Evolutionary conservation across 176 grass and related monocot genomes (phyloP), one percentile per base, ranked within the genome.

Genomic region (Paspalum vaginatum): DNA sequence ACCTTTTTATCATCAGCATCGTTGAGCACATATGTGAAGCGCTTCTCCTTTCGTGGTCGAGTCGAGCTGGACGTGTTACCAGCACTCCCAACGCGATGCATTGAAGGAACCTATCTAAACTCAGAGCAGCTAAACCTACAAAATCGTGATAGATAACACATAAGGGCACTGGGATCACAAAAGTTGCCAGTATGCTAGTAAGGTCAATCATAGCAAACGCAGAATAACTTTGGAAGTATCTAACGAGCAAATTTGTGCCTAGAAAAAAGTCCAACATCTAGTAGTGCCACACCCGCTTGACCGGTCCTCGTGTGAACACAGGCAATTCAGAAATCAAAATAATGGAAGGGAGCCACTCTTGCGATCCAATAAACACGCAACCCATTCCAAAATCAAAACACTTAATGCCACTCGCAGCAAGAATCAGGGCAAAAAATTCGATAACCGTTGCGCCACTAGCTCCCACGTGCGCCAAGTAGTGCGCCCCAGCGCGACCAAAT

Each of bases 41-140:
- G 90, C 72, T 99, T 99, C 87, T 99, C 96, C 88, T 89, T 99
- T 79, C 92, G 85, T 14, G 96, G 96, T 58, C 96, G 90, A 87
- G 81, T 91, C 75, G 96, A 99, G 86, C 67, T 64, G 0, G 84
- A 43, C 9, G 90, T 86, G 42, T 93, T 95, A 85, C 90, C 85
- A 62, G 88, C 90, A 91, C 96, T 99, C 32, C 86, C 92, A 41
- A 99, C 92, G 72, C 96, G 88, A 92, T 93, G 96, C 96, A 99
- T 99, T 78, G 84, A 84, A 86, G 85, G 76, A 61, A 45, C 75
- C 62, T 80, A 88, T 49, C 67, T 81, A 66, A 90, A 78, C 40
- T 24, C 13, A 51, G 67, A 86, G 41, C 69, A 87, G 20, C 63
- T 80, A 76, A 72, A 65, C 50, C 83, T 78, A 66, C 32, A 82